These are phyloP conservation scores for Ramalina intermedia DNA, from an alignment of 495 filamentous ascomycete genomes.

Conservation along the genomic window DNA sequence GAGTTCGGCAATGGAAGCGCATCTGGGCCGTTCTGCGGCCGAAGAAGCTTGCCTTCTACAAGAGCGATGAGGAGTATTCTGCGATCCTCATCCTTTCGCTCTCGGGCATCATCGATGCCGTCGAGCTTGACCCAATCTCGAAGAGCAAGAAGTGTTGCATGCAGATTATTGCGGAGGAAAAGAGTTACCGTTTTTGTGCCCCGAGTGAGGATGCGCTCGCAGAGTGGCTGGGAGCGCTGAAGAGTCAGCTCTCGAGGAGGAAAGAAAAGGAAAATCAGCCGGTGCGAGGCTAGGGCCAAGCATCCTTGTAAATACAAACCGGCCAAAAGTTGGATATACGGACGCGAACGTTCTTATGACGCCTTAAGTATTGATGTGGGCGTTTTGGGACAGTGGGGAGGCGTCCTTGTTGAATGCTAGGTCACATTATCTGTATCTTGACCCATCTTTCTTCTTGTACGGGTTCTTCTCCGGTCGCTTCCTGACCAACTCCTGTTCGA, in stretches of 20 bases:
- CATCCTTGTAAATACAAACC: too few relatives aligned
- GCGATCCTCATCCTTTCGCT: constrained; percentile 71
- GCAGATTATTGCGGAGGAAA: constrained; percentile 90
- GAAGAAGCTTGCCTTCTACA: constrained; percentile 79
- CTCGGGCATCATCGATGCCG: constrained; percentile 70
- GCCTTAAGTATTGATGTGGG: neutral
- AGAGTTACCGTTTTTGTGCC: constrained; percentile 77
- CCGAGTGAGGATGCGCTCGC: constrained; percentile 68
- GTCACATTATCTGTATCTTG: constrained; percentile 10
- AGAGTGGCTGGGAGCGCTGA: constrained; percentile 76
- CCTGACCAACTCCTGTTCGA: constrained; percentile 71
- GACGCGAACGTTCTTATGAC: neutral
- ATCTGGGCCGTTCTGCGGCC: constrained; percentile 87
- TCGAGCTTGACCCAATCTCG: constrained; percentile 80
- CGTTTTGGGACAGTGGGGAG: neutral
- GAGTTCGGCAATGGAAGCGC: constrained; percentile 87
- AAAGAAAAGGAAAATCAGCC: constrained; percentile 19
- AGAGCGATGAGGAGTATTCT: constrained; percentile 83
- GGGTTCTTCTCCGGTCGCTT: constrained; percentile 47
- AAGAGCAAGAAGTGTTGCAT: constrained; percentile 73
- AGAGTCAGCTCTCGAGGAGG: constrained; percentile 69
- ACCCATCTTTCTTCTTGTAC: constrained; percentile 32
- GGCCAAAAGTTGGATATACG: too few relatives aligned
- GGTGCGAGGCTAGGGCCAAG: neutral
- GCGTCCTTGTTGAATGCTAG: neutral